phyloP scores from a whole-genome alignment of 148 eudicot genomes.

The Amaranthus hypochondriacus region DNA sequence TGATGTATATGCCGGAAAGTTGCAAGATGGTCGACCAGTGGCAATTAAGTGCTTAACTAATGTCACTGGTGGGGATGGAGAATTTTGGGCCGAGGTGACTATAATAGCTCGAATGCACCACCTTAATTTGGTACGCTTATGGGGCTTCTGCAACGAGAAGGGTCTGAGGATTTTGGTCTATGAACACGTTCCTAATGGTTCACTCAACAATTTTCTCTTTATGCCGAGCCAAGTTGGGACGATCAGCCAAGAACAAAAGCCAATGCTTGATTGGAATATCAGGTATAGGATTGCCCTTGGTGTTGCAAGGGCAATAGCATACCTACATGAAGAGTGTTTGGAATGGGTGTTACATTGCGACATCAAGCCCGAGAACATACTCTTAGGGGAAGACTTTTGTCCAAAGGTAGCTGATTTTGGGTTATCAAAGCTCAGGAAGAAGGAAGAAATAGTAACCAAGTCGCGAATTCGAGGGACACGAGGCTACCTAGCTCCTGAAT shows the following conservation, averaged over 20 bases:
- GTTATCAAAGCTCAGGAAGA: slow-evolving; percentile 67
- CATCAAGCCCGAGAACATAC: slow-evolving; percentile 87
- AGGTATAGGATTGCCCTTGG: slow-evolving; percentile 82
- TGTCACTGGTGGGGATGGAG: slow-evolving; percentile 59
- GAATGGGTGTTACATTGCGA: slow-evolving; percentile 93
- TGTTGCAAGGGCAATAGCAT: slow-evolving; percentile 87
- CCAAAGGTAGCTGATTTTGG: slow-evolving; percentile 86
- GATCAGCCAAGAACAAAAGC: slow-evolving; percentile 27
- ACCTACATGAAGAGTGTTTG: slow-evolving; percentile 76
- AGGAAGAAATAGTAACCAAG: slow-evolving; percentile 58
- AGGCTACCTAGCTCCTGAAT: slow-evolving; percentile 89
- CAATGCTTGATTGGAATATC: slow-evolving; percentile 75
- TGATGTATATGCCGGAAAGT: slow-evolving; percentile 63
- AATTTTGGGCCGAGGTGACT: slow-evolving; percentile 90
- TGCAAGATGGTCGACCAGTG: slow-evolving; percentile 63
- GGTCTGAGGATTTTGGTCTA: slow-evolving; percentile 63
- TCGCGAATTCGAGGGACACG: slow-evolving; percentile 68
- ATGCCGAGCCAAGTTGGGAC: background rate
- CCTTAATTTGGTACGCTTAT: slow-evolving; percentile 69
- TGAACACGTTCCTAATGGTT: slow-evolving; percentile 83
- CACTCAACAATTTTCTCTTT: slow-evolving; percentile 65
- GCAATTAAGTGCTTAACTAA: slow-evolving; percentile 69
- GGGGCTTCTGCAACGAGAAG: slow-evolving; percentile 94
- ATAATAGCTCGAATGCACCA: slow-evolving; percentile 94
- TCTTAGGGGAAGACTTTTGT: slow-evolving; percentile 81